phyloP scores from a whole-genome alignment of 352 stramenopile species.

The Blastocystis sp. region DNA sequence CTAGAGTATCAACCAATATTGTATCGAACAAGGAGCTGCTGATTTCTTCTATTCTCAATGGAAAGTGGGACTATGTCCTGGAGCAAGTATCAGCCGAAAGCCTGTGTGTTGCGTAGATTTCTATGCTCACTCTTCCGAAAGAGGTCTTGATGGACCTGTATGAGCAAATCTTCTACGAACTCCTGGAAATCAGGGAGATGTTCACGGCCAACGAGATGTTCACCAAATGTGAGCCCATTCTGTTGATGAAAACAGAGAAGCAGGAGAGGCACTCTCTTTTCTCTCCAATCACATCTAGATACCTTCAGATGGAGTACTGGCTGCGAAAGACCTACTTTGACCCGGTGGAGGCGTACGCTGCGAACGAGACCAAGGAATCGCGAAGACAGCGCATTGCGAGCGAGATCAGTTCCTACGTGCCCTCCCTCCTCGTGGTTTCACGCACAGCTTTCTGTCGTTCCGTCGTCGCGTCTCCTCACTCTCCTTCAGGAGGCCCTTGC shows the following conservation, averaged over 20 bases:
- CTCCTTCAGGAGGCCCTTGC: constrained; percentile 84
- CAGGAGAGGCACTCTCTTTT: constrained; percentile 73
- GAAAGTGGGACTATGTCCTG: constrained; percentile 84
- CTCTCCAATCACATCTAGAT: constrained; percentile 67
- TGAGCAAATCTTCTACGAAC: constrained; percentile 82
- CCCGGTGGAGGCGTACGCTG: constrained; percentile 76
- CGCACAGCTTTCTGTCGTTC: constrained; percentile 77
- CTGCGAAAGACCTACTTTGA: constrained; percentile 78
- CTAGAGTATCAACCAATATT: constrained; percentile 48
- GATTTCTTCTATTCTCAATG: constrained; percentile 78
- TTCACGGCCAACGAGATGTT: constrained; percentile 74
- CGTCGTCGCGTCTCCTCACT: constrained; percentile 81
- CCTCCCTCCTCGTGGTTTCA: neutral
- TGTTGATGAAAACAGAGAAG: constrained; percentile 76
- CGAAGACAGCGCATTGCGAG: constrained; percentile 79
- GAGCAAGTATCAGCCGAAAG: constrained; percentile 79
- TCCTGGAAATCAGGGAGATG: constrained; percentile 78
- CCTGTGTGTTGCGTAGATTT: constrained; percentile 64
- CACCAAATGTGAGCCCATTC: constrained; percentile 71
- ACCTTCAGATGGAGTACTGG: constrained; percentile 79
- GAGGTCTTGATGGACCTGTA: constrained; percentile 77
- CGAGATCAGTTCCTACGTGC: constrained; percentile 74
- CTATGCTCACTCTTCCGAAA: constrained; percentile 72
- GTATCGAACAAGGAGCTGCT: constrained; percentile 83
- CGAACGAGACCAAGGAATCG: constrained; percentile 78